Evolutionary conservation across 306 rosid genomes (phyloP).

Genomic region (Medicago truncatula): MtrunA17r5.0-ANR NC_053049.1:13477501-13478000

Average conservation of each 20-base stretch:
- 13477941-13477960: slow-evolving; percentile 99
- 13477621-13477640: slow-evolving; percentile 94
- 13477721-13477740: slow-evolving; percentile 65
- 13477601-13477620: slow-evolving; percentile 95
- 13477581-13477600: slow-evolving; percentile 72
- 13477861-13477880: slow-evolving; percentile 75
- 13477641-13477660: slow-evolving; percentile 97
- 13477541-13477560: slow-evolving; percentile 95
- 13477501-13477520: slow-evolving; percentile 98
- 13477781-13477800: slow-evolving; percentile 95
- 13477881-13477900: slow-evolving; percentile 91
- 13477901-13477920: slow-evolving; percentile 87
- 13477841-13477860: slow-evolving; percentile 78
- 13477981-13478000: slow-evolving; percentile 94
- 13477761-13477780: slow-evolving; percentile 89
- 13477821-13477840: slow-evolving; percentile 85
- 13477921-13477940: slow-evolving; percentile 92
- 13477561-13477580: slow-evolving; percentile 90
- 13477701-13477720: slow-evolving; percentile 81
- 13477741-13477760: slow-evolving; percentile 87
- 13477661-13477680: slow-evolving; percentile 98
- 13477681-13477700: slow-evolving; percentile 80
- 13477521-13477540: slow-evolving; percentile 95
- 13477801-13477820: slow-evolving; percentile 80
- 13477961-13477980: slow-evolving; percentile 99